Percentiles rank a stretch among this genome's conserved stretches.
Evolutionary conservation across 192 early-diverging fungal species (phyloP).

Genomic region (Podila epicladia): DNA sequence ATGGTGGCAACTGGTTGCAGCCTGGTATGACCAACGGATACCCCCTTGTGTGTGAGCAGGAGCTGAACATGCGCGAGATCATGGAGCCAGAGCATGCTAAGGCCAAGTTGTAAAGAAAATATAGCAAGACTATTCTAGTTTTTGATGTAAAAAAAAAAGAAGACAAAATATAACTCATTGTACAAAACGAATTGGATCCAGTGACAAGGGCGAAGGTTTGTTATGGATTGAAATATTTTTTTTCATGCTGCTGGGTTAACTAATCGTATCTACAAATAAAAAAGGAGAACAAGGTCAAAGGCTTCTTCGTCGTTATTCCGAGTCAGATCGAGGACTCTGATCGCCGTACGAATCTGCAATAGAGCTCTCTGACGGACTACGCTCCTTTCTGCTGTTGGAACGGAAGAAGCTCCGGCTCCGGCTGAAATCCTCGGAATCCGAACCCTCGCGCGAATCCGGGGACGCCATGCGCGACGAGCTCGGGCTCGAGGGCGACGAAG

Average conservation of each 20-base stretch:
- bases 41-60: slow-evolving; percentile 39
- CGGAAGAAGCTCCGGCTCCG: slow-evolving; percentile 1
- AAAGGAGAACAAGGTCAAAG: not conserved
- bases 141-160: not conserved
- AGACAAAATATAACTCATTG: not conserved
- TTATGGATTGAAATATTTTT: not conserved
- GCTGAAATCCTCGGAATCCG: slow-evolving; percentile 15
- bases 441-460: slow-evolving; percentile 15
- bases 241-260: not conserved
- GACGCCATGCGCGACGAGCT: slow-evolving; percentile 6
- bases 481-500: not conserved
- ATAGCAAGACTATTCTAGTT: not conserved
- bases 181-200: not conserved
- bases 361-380: not conserved
- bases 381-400: not conserved
- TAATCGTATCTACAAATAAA: not conserved
- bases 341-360: not conserved
- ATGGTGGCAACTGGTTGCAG: slow-evolving; percentile 68
- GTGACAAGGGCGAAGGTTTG: not conserved
- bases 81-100: slow-evolving; percentile 33
- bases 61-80: slow-evolving; percentile 46
- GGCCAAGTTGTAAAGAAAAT: slow-evolving; percentile 27
- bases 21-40: slow-evolving; percentile 36
- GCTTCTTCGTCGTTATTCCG: not conserved
- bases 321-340: slow-evolving; percentile 1